Base-by-base conservation (phyloP, 495 filamentous ascomycete species). In the Neurospora sp. region DNA sequence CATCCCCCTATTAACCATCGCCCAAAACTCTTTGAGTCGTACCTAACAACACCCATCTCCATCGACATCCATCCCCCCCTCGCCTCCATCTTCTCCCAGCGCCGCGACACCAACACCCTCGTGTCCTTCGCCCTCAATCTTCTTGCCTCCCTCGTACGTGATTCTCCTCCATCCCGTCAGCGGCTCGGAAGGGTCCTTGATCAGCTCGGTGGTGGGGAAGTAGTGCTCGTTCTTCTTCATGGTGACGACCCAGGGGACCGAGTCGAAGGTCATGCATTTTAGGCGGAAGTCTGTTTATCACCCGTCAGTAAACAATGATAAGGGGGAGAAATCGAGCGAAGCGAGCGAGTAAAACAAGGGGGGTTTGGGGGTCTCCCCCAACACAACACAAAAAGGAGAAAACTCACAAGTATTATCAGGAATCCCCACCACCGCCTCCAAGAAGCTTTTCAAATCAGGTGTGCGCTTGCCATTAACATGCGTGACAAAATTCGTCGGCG, bases 221-320 rank as follows among this genome's bases (percentile, higher is more conserved):
- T 99, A 99, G 82, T 99, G 96, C 81, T 99, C 96, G 80, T 97
- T 96, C 89, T 99, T 99, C 89, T 99, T 99, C 90, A 99, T 98
- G 37, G 95, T 98, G 22, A 96, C 92, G 35, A 98, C 93, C 92
- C 94, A 99, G 16, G 94, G 95, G 18, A 98, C 94, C 74, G 96
- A 96, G 79, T 99, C 96, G 78, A 98, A 99, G 41, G 96, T 98
- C 79, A 97, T 92, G 10, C 94, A 93, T 74, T 92, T 91, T 16
- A 99, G 86, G 31, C 96, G 89, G 89, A 99, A 98, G 83, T 99
- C 88, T 90, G 72, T 35, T 45, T 35, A 35, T 35, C 31, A 35
- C 31, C 31, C 31, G 31, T 35, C 31, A 35, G 31, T 35, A 35
- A 35, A 35, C 31, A 35, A 5, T 35, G 31, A 35, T 35, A 35